Evolutionary conservation across 306 rosid genomes (phyloP), one percentile per base, ranked within the genome.

Genomic region (Hippophae gyantsensis): DNA sequence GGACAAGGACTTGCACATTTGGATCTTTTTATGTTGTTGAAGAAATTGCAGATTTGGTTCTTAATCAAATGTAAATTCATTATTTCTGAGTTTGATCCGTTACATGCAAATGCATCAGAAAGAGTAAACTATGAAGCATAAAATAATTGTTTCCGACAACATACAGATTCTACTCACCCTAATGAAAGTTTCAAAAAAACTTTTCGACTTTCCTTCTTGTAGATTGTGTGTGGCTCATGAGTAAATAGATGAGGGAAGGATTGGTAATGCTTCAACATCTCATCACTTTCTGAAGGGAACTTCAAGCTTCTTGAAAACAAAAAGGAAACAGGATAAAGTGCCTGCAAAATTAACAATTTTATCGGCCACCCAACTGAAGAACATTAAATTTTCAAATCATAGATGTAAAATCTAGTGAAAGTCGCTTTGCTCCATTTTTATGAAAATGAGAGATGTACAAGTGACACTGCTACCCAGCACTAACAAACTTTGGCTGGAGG

Each of bases 251-350:
- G 43, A 40, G 99, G 97, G 65, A 88, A 79, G 61, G 49, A 63
- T 61, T 68, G 54, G 70, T 84, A 77, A 62, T 82, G 87, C 70
- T 80, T 74, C 71, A 74, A 55, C 54, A 86, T 56, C 50, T 71
- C 75, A 71, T 84, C 83, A 46, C 45, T 54, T 13, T 73, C 69
- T 60, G 82, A 78, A 5, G 89, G 93, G 78, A 92, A 80, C 78
- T 81, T 88, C 80, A 88, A 66, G 74, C 95, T 86, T 77, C 85
- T 80, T 68, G 97, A 72, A 72, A 88, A 78, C 79, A 92, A 72
- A 72, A 78, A 80, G 49, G 86, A 75, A 72, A 92, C 90, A 42
- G 99, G 99, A 80, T 75, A 92, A 74, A 78, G 70, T 65, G 76
- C 96, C 99, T 92, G 85, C 76, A 58, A 63, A 40, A 62, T 14